Evolutionary conservation across 169 alveolate genomes (phyloP), one percentile per base, ranked within the genome.

Genomic region (Plasmodium gonderi): DNA sequence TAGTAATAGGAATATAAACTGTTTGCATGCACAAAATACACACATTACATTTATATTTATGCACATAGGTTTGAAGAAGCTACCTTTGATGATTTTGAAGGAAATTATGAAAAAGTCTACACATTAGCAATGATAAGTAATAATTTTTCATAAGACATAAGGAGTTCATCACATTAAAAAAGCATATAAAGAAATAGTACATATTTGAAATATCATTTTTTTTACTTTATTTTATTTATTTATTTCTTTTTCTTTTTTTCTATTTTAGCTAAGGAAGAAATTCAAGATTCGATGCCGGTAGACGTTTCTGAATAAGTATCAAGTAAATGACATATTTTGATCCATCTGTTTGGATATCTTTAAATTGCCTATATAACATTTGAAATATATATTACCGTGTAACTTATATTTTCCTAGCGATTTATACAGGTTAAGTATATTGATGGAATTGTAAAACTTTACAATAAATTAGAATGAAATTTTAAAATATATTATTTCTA

Each of bases 111-210:
- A 45, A 82, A 69, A 69, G 74, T 82, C 69, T 69, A 82, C 40
- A 82, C 91, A 72, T 72, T 82, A 68, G 91, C 91, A 44, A 82
- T 82, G 91, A 82, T 82, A 82, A 29, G 91, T 82, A 82, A 82
- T 69, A 69, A 11, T 68, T 23, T 4, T 68, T 68, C 78, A 82
- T 54, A 82, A 68, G 23, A 51, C 23, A 47, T n/a, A 36, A 64
- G 29, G 20, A 29, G 4, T 5, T 51, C 31, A 45, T 65, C 14
- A 64, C n/a, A 38, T 45, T 14, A 65, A 64, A 38, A 80, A 64
- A 64, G 29, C 29, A 45, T n/a, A 40, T 11, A 26, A 38, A 45
- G 44, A 82, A 44, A 81, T 26, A 23, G 7, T 26, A 45, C 23
- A 14, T n/a, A 38, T 74, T 1, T 54, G 40, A 45, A 17, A 54